A percentile compares a stretch with the other conserved stretches of the same genome.
Evolutionary conservation across 768 basidiomycete genomes (phyloP).

Genomic region (Pleurotus djamor): DNA sequence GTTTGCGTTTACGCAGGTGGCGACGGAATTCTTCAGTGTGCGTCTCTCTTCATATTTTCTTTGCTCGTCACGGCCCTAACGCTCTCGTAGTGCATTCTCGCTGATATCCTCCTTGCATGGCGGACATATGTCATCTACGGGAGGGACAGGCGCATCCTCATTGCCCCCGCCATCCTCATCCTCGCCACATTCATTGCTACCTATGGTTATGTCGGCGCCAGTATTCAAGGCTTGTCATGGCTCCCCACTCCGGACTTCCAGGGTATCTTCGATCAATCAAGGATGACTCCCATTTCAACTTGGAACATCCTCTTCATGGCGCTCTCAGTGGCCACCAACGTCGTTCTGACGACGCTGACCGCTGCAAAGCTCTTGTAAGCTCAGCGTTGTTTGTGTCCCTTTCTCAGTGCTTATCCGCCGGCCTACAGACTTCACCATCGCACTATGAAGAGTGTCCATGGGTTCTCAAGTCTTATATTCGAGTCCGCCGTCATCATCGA

Average conservation of each 20-base stretch:
- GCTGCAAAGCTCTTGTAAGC: neutral
- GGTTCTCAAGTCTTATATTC: neutral
- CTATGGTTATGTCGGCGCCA: neutral
- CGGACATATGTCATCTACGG: constrained; percentile 6
- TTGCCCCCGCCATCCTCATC: neutral
- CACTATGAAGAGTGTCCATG: constrained; percentile 5
- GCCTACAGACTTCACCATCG: constrained; percentile 1
- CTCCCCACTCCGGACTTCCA: constrained; percentile 2
- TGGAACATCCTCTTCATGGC: constrained; percentile 4
- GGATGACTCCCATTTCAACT: neutral
- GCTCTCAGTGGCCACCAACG: neutral
- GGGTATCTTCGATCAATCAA: constrained; percentile 4
- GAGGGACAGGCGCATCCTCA: neutral
- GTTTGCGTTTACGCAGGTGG: constrained; percentile 2
- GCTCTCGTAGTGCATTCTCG: neutral
- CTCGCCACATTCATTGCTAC: constrained; percentile 1
- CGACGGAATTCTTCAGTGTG: constrained; percentile 5
- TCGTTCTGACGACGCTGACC: neutral
- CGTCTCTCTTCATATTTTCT: neutral
- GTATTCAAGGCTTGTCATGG: neutral
- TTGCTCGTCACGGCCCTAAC: neutral
- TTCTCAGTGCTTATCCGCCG: neutral
- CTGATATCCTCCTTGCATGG: constrained; percentile 5
- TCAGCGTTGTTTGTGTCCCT: neutral
- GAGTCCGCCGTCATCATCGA: constrained; percentile 4